Evolutionary conservation across 2,329 filamentous ascomycete species (phyloP).

Genomic region (Alternaria sp.): DNA sequence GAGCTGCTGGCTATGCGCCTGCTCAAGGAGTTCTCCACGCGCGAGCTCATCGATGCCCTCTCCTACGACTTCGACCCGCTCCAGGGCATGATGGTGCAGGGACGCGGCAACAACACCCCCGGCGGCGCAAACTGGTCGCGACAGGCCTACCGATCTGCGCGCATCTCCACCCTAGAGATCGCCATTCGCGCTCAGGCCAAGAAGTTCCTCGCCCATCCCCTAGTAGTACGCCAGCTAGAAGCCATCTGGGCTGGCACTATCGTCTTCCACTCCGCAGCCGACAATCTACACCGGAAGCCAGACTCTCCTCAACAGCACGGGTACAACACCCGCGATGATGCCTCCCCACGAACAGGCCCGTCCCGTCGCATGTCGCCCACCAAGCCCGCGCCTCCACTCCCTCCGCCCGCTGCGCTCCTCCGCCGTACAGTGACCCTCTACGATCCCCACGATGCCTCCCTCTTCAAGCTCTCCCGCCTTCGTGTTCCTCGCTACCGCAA

Average conservation of each 20-base stretch:
- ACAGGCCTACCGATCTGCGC: slow-evolving; percentile 61
- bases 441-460: slow-evolving; percentile 85
- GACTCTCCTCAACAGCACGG: slow-evolving; percentile 37
- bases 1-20: slow-evolving; percentile 89
- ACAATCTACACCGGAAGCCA: slow-evolving; percentile 75
- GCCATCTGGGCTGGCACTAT: slow-evolving; percentile 97
- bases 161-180: slow-evolving; percentile 89
- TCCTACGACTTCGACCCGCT: slow-evolving; percentile 95
- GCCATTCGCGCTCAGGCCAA: slow-evolving; percentile 93
- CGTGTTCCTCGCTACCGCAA: slow-evolving; percentile 91
- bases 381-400: slow-evolving; percentile 32
- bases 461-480: slow-evolving; percentile 89
- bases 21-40: slow-evolving; percentile 84
- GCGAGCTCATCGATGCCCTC: slow-evolving; percentile 90
- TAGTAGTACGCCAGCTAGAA: slow-evolving; percentile 93
- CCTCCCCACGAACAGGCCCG: slow-evolving; percentile 41
- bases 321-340: slow-evolving; percentile 27
- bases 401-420: slow-evolving; percentile 49
- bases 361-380: slow-evolving; percentile 36
- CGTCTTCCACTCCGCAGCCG: slow-evolving; percentile 88
- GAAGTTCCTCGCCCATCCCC: slow-evolving; percentile 86
- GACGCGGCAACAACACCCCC: slow-evolving; percentile 37
- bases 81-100: slow-evolving; percentile 71
- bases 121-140: slow-evolving; percentile 33
- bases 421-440: slow-evolving; percentile 85